These are phyloP conservation scores for Coemansia sp. DNA, from an alignment of 192 early-diverging fungal species.

Conservation along the genomic window DNA sequence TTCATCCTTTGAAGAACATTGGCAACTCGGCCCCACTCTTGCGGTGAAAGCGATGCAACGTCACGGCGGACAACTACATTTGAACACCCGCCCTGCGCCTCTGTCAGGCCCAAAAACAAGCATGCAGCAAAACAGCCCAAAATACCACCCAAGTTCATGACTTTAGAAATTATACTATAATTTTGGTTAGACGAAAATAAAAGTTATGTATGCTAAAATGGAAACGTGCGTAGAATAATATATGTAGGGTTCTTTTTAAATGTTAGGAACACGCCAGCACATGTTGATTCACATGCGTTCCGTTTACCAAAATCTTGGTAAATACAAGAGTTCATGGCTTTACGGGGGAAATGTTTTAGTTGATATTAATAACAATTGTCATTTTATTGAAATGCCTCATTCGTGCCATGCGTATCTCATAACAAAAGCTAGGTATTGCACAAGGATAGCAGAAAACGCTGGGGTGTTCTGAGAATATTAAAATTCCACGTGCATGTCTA, in stretches of 20 bases:
- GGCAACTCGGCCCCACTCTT: slow-evolving; percentile 40
- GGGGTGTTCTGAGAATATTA: no score
- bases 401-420: background rate
- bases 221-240: no score
- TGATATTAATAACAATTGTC: background rate
- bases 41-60: slow-evolving; percentile 35
- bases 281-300: no score
- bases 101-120: slow-evolving; percentile 18
- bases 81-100: slow-evolving; percentile 41
- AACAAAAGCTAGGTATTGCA: no score
- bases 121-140: slow-evolving; percentile 14
- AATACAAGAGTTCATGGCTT: no score
- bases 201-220: no score
- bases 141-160: slow-evolving; percentile 7
- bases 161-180: background rate
- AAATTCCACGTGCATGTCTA: no score
- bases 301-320: no score
- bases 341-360: background rate
- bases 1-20: slow-evolving; percentile 42
- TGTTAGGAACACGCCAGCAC: no score
- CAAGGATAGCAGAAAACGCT: no score
- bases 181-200: background rate
- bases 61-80: slow-evolving; percentile 29
- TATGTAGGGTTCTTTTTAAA: no score
- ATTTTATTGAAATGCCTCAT: background rate